Evolutionary conservation across 163 green algal species (phyloP).

Genomic region (Dunaliella salina): DNA sequence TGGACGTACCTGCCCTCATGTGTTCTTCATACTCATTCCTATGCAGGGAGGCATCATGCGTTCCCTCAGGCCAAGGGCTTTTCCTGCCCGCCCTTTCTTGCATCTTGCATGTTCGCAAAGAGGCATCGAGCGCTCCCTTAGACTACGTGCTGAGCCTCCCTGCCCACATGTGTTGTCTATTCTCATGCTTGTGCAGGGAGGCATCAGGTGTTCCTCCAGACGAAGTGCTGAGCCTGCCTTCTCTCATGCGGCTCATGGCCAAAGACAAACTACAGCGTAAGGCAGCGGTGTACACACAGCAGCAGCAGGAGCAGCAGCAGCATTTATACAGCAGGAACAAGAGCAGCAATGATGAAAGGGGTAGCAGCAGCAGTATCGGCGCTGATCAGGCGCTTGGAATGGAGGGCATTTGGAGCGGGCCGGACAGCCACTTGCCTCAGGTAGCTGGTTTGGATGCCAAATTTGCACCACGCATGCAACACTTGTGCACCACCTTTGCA

Average conservation of each 20-base stretch:
- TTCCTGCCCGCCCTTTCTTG: no score
- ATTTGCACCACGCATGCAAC: no score
- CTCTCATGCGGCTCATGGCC: not conserved
- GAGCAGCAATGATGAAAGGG: not conserved
- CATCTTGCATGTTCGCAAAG: no score
- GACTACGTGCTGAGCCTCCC: no score
- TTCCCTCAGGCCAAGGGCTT: no score
- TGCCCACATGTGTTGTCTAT: no score
- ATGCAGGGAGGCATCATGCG: no score
- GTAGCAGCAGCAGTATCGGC: not conserved
- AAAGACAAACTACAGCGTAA: not conserved
- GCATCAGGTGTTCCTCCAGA: not conserved
- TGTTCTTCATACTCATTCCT: no score
- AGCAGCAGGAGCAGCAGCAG: not conserved
- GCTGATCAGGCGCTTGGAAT: not conserved
- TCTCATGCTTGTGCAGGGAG: no score
- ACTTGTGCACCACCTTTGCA: no score
- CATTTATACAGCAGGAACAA: not conserved
- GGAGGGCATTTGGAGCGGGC: not conserved
- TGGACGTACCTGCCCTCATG: no score
- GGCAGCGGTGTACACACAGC: not conserved
- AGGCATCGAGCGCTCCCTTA: no score
- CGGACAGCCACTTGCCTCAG: not conserved
- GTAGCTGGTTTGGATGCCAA: not conserved
- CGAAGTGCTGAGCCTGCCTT: not conserved